phyloP scores from a whole-genome alignment of 208 protist species.

The Endotrypanum monterogeii region DNA sequence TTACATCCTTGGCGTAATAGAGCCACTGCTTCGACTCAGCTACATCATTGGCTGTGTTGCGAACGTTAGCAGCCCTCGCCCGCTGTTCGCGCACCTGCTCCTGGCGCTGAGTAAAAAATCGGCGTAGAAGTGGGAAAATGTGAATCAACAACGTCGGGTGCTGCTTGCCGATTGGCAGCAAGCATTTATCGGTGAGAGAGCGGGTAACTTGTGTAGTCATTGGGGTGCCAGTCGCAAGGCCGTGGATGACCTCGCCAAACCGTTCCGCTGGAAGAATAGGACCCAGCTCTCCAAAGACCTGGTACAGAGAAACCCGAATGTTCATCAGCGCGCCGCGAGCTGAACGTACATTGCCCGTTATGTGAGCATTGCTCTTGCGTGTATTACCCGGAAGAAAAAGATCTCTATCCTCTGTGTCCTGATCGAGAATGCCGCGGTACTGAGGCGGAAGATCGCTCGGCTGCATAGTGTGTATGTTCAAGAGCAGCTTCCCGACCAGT shows the following conservation, averaged over 20 bases:
- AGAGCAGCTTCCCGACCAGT: slow-evolving; percentile 42
- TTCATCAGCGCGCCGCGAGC: slow-evolving; percentile 45
- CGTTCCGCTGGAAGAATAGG: slow-evolving; percentile 47
- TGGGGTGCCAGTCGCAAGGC: slow-evolving; percentile 16
- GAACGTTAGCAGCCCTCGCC: not conserved
- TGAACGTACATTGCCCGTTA: slow-evolving; percentile 12
- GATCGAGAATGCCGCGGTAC: slow-evolving; percentile 48
- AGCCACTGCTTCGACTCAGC: slow-evolving; percentile 62
- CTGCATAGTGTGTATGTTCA: slow-evolving; percentile 53
- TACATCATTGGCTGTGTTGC: slow-evolving; percentile 45
- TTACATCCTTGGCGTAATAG: slow-evolving; percentile 66
- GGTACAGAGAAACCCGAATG: slow-evolving; percentile 67
- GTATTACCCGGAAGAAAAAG: slow-evolving; percentile 53
- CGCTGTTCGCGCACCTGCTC: slow-evolving; percentile 15
- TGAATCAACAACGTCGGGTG: slow-evolving; percentile 41
- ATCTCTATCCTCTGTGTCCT: slow-evolving; percentile 32
- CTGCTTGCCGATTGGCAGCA: slow-evolving; percentile 52
- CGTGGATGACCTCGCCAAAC: slow-evolving; percentile 46
- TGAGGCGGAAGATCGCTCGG: slow-evolving; percentile 41
- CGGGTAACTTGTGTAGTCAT: slow-evolving; percentile 50
- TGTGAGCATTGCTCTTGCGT: slow-evolving; percentile 34
- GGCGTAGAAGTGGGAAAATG: slow-evolving; percentile 35
- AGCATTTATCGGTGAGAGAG: slow-evolving; percentile 49
- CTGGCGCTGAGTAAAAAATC: slow-evolving; percentile 45
- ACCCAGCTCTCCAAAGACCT: slow-evolving; percentile 60